A percentile compares a stretch with the other conserved stretches of the same genome.
Evolutionary conservation across 441 rosid genomes (phyloP).

Genomic region (Omphalea diandra): DNA sequence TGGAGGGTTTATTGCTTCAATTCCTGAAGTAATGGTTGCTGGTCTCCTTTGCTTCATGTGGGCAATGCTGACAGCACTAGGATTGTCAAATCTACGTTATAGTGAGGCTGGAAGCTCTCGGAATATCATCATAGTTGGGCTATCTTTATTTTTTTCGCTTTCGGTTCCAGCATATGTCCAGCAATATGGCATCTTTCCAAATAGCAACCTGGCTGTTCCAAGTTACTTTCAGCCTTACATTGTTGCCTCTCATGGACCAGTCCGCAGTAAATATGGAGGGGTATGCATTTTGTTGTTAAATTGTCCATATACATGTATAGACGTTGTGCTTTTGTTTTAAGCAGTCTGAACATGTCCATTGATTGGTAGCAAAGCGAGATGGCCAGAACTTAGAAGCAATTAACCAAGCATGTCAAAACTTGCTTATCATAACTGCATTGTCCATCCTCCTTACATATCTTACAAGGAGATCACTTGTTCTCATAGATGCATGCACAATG

Average conservation of each 20-base stretch:
- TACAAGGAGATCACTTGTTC: not conserved
- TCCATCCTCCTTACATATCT: not conserved
- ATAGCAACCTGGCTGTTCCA: constrained; percentile 71
- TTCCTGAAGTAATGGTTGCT: constrained; percentile 94
- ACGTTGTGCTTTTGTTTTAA: not conserved
- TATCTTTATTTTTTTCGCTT: constrained; percentile 85
- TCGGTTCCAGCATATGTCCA: constrained; percentile 95
- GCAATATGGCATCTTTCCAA: constrained; percentile 83
- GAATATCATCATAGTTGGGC: constrained; percentile 88
- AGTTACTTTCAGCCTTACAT: constrained; percentile 84
- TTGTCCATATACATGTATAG: not conserved
- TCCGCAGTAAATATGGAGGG: constrained; percentile 65
- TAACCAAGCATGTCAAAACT: not conserved
- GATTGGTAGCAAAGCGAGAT: not conserved
- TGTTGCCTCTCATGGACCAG: constrained; percentile 90
- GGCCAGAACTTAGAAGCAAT: not conserved
- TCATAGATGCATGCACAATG: not conserved
- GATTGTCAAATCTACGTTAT: constrained; percentile 88
- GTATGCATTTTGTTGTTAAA: constrained; percentile 35
- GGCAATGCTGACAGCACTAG: constrained; percentile 94
- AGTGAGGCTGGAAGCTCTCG: constrained; percentile 99
- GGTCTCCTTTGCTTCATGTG: constrained; percentile 98
- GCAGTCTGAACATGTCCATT: not conserved
- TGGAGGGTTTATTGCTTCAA: constrained; percentile 94
- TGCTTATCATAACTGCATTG: not conserved